Evolutionary conservation across 106 monocot species (phyloP), one percentile per base, ranked within the genome.

Genomic region (Platanthera guangdongensis): DNA sequence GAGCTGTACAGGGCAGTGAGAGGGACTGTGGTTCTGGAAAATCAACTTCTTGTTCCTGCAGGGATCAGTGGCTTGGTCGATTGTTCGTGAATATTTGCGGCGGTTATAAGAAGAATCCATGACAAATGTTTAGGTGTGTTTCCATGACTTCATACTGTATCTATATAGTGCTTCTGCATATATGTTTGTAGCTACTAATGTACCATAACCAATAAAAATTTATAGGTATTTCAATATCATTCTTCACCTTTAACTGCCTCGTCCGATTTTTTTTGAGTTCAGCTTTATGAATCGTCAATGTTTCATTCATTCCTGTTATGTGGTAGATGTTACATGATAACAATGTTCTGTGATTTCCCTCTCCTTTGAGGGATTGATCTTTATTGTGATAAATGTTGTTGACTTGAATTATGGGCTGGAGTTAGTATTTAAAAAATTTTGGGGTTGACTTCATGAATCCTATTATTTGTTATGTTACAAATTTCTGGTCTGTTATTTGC

Each of bases 1-100:
- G 82, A 90, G 75, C 83, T 92, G n/a, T 95, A 95, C 75, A 73
- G 81, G 55, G 90, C 85, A 57, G 95, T 95, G 55, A 87, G 57
- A 52, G 74, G 80, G 13, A 88, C 92, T 11, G 30, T 95, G 46
- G 86, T 87, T 53, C 77, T 39, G 59, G 55, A 83, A 30, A 77
- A 72, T 16, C 57, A n/a, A n/a, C 12, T 9, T 50, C 28, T 14
- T 21, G 45, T 74, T 67, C 74, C 53, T 21, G 28, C 71, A 50
- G 71, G 77, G 12, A 28, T 82, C 48, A 80, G 82, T 28, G 87
- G 84, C 16, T 78, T 87, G 54, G 57, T 81, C 48, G 78, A 57
- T 21, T 90, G 87, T 85, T 87, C 62, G 59, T 90, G 84, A 6
- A 9, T 10, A 25, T 19, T 80, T 46, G 49, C 18, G 8, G 28